Evolutionary conservation across 345 rosid species (phyloP).

Genomic region (Hibiscus trionum): DNA sequence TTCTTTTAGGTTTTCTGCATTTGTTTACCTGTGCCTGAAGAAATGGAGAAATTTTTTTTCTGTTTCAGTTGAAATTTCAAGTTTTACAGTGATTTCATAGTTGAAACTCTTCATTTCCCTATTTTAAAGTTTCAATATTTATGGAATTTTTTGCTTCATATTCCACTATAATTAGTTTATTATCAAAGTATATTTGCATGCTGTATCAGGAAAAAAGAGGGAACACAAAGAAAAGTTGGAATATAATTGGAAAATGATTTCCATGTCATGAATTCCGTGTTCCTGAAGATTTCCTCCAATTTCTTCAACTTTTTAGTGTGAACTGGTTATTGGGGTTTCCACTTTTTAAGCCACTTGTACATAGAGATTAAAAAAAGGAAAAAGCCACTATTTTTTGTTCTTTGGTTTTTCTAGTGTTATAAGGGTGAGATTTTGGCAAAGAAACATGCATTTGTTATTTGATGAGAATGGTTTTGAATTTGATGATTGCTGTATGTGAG

Average conservation of each 20-base stretch:
- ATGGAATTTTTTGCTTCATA: neutral
- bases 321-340: constrained; percentile 18
- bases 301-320: constrained; percentile 26
- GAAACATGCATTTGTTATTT: too few species aligned
- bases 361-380: neutral
- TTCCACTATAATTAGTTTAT: too few species aligned
- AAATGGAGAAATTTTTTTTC: constrained; percentile 9
- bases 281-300: constrained; percentile 43
- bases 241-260: constrained; percentile 35
- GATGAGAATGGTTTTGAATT: neutral
- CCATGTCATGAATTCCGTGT: constrained; percentile 47
- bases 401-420: neutral
- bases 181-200: constrained; percentile 12
- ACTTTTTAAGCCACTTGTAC: constrained; percentile 10
- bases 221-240: constrained; percentile 12
- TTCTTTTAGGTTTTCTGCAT: constrained; percentile 21
- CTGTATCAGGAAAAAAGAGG: constrained; percentile 21
- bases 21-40: neutral
- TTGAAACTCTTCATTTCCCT: neutral
- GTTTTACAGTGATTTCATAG: constrained; percentile 2
- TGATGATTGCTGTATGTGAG: neutral
- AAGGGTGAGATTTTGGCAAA: too few species aligned
- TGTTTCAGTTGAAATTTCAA: neutral
- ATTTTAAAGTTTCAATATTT: neutral
- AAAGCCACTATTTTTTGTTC: constrained; percentile 2